Percentiles rank a stretch among this genome's conserved stretches.
Evolutionary conservation across 805 yeast species (phyloP).

Genomic region (Pichia deserticola): DNA sequence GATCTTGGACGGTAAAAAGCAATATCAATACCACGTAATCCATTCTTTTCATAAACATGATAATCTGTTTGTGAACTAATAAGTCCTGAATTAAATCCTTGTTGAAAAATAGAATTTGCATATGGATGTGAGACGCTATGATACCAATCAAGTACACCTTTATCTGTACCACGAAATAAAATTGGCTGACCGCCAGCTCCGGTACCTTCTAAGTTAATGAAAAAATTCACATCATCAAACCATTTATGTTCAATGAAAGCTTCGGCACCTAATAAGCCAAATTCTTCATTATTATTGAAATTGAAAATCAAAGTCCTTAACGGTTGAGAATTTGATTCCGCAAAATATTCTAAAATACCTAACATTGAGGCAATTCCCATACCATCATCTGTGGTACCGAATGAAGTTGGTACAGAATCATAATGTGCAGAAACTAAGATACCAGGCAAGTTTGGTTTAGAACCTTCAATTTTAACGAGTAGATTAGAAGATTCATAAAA

Average conservation of each 20-base stretch:
- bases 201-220: conserved; percentile 84
- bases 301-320: conserved; percentile 69
- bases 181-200: conserved; percentile 87
- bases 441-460: conserved; percentile 51
- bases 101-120: conserved; percentile 75
- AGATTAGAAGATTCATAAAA: conserved; percentile 80
- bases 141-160: conserved; percentile 55
- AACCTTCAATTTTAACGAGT: conserved; percentile 68
- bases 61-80: conserved; percentile 83
- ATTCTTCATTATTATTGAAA: conserved; percentile 86
- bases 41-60: conserved; percentile 56
- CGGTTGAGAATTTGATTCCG: conserved; percentile 38
- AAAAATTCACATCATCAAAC: conserved; percentile 51
- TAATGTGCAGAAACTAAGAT: conserved; percentile 76
- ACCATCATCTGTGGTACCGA: conserved; percentile 90
- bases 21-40: conserved; percentile 79
- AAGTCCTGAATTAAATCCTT: conserved; percentile 69
- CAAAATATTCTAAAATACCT: conserved; percentile 53
- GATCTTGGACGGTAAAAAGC: conserved; percentile 85
- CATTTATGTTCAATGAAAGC: conserved; percentile 69
- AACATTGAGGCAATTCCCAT: conserved; percentile 78
- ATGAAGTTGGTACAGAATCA: conserved; percentile 82
- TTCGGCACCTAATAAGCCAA: conserved; percentile 77
- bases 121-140: conserved; percentile 54
- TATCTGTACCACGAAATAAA: conserved; percentile 77